phyloP scores from a whole-genome alignment of 305 asterid species.

The Coffea humblotiana region DNA sequence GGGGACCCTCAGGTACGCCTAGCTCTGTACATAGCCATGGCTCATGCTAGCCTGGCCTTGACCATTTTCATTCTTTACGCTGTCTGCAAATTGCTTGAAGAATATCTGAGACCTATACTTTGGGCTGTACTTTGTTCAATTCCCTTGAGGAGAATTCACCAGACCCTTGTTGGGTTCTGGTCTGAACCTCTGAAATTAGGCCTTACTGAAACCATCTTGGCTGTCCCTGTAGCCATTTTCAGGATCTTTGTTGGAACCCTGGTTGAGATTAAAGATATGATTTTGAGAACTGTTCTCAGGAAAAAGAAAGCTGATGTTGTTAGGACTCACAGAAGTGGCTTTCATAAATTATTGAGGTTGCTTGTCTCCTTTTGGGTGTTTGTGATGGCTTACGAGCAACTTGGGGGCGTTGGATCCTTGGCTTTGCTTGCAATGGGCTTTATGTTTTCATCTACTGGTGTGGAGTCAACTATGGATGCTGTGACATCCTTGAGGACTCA shows the following conservation, averaged over 20 bases:
- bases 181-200: conserved; percentile 81
- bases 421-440: conserved; percentile 66
- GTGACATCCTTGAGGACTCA: conserved; percentile 70
- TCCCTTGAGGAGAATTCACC: conserved; percentile 81
- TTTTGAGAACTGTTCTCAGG: conserved; percentile 46
- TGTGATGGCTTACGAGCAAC: conserved; percentile 69
- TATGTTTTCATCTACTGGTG: conserved; percentile 55
- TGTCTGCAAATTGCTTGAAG: conserved; percentile 73
- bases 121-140: conserved; percentile 97
- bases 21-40: conserved; percentile 95
- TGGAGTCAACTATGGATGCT: conserved; percentile 72
- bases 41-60: conserved; percentile 85
- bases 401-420: conserved; percentile 63
- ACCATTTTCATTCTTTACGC: conserved; percentile 62
- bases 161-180: conserved; percentile 87
- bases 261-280: conserved; percentile 59
- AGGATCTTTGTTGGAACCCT: conserved; percentile 77
- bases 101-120: conserved; percentile 73
- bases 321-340: conserved; percentile 65
- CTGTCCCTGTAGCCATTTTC: conserved; percentile 76
- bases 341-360: conserved; percentile 66
- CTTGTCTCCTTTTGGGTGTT: conserved; percentile 85
- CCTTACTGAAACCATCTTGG: conserved; percentile 82
- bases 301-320: conserved; percentile 33
- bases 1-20: conserved; percentile 89